Percentiles rank a stretch among this genome's conserved stretches.
Conservation (phyloP, 495 filamentous ascomycete species). For the Coniosporium apollinis region DNA sequence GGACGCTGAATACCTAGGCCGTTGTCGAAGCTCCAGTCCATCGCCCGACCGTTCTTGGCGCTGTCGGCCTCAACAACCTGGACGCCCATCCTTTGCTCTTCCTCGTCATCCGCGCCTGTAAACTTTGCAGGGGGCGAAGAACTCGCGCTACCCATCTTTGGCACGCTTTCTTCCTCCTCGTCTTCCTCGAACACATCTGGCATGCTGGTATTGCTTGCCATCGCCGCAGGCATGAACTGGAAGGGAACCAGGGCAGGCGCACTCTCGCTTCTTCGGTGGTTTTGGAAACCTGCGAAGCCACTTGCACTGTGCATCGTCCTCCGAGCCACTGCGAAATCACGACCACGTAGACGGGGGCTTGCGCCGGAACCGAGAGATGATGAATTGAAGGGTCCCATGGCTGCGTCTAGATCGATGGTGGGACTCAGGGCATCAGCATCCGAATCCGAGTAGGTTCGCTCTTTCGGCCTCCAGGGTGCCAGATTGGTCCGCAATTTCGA, state of each 20-base stretch:
- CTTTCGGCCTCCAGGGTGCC: conserved; percentile 14
- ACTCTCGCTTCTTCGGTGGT: conserved; percentile 82
- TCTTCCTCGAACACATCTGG: conserved; percentile 94
- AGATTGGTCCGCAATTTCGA: conserved; percentile 10
- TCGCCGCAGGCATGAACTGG: conserved; percentile 37
- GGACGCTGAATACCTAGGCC: conserved; percentile 19
- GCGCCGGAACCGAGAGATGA: conserved; percentile 32
- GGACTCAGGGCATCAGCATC: conserved; percentile 32
- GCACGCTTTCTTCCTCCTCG: conserved; percentile 50
- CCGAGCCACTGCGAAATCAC: conserved; percentile 39
- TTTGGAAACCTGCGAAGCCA: conserved; percentile 79
- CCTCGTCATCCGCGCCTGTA: conserved; percentile 25
- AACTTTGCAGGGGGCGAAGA: too few relatives aligned
- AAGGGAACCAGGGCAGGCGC: conserved; percentile 79
- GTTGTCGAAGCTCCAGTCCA: conserved; percentile 22
- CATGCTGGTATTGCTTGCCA: conserved; percentile 50
- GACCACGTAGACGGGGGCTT: too few relatives aligned
- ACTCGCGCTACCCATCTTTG: too few relatives aligned
- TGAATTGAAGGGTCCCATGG: conserved; percentile 84
- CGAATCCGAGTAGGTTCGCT: not conserved
- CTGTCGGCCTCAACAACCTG: conserved; percentile 29
- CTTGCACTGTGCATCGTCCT: conserved; percentile 83
- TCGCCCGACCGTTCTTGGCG: conserved; percentile 11
- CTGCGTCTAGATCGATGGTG: conserved; percentile 88
- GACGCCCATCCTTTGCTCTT: conserved; percentile 25